A percentile compares a stretch with the other conserved stretches of the same genome.
Evolutionary conservation across 495 filamentous ascomycete species (phyloP).

Genomic region (Lindgomyces ingoldianus): DNA sequence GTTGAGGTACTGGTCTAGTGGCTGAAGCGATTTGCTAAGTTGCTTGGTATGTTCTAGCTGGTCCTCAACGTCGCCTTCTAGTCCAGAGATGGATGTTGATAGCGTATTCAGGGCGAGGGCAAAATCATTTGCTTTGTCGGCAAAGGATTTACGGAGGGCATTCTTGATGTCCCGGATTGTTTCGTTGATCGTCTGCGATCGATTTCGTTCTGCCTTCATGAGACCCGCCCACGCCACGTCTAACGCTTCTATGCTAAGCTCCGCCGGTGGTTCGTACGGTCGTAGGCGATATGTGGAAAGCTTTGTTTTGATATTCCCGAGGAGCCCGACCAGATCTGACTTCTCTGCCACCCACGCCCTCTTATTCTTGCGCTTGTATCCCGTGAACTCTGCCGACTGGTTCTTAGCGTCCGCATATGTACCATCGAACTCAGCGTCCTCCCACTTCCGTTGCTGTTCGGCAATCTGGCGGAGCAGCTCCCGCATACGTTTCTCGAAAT

Average conservation of each 20-base stretch:
- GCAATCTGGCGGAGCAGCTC: constrained; percentile 73
- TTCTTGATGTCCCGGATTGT: constrained; percentile 99
- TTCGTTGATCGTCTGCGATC: constrained; percentile 93
- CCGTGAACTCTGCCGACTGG: constrained; percentile 75
- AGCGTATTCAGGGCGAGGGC: constrained; percentile 91
- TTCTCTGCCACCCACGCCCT: constrained; percentile 96
- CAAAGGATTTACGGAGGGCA: constrained; percentile 83
- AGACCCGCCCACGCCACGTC: constrained; percentile 79
- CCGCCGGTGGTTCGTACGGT: constrained; percentile 83
- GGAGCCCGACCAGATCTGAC: constrained; percentile 83
- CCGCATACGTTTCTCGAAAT: constrained; percentile 85
- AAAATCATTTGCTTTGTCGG: constrained; percentile 96
- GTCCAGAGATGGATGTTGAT: constrained; percentile 85
- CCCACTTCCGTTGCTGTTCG: constrained; percentile 72
- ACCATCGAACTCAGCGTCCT: constrained; percentile 77
- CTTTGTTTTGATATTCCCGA: constrained; percentile 99
- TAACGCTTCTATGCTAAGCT: constrained; percentile 74
- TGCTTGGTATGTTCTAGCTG: constrained; percentile 82
- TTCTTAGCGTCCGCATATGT: constrained; percentile 92
- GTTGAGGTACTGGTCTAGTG: constrained; percentile 82
- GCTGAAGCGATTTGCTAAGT: constrained; percentile 77
- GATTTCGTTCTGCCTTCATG: constrained; percentile 76
- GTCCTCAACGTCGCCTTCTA: constrained; percentile 94
- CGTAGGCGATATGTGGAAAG: constrained; percentile 89
- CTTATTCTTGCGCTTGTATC: constrained; percentile 86